Conservation (phyloP, 1,139 yeast species). For the Kodamaea anthophila region DNA sequence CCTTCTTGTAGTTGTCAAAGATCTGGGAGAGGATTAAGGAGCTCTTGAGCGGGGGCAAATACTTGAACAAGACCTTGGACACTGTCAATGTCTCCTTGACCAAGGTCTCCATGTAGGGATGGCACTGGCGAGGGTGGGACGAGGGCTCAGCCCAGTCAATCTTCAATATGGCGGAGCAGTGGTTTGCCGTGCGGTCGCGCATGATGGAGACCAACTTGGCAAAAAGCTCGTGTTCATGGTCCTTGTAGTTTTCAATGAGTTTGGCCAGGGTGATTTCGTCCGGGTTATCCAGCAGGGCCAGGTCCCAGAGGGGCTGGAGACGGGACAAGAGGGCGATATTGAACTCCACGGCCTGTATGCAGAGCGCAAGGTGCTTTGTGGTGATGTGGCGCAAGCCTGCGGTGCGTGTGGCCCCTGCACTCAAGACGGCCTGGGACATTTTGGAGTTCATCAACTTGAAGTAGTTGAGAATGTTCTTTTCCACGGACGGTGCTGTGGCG, state of each 20-base stretch:
- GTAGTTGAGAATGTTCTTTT: constrained; percentile 43
- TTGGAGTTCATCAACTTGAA: constrained; percentile 51
- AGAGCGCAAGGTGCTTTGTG: constrained; percentile 65
- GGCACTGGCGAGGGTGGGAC: constrained; percentile 40
- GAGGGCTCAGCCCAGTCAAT: constrained; percentile 48
- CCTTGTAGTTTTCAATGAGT: constrained; percentile 37
- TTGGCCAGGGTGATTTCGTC: constrained; percentile 36
- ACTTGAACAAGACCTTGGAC: constrained; percentile 52
- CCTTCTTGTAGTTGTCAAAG: constrained; percentile 54
- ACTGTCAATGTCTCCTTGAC: constrained; percentile 65
- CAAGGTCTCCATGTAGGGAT: constrained; percentile 59
- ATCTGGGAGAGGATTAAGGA: constrained; percentile 47
- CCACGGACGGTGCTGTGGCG: constrained; percentile 26
- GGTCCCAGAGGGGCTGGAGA: constrained; percentile 15
- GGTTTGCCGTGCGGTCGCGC: constrained; percentile 56
- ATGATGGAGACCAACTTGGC: constrained; percentile 62
- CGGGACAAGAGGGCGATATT: constrained; percentile 21
- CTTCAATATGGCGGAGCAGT: constrained; percentile 39
- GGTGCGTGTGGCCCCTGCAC: constrained; percentile 72
- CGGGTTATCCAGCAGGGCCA: constrained; percentile 1
- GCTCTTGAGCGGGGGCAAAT: constrained; percentile 49
- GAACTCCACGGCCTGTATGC: constrained; percentile 53
- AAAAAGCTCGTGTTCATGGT: constrained; percentile 64
- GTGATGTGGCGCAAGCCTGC: constrained; percentile 74
- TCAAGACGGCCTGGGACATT: constrained; percentile 57